Evolutionary conservation across 192 early-diverging fungal genomes (phyloP).

Genomic region (Oehlia diaphana): DNA sequence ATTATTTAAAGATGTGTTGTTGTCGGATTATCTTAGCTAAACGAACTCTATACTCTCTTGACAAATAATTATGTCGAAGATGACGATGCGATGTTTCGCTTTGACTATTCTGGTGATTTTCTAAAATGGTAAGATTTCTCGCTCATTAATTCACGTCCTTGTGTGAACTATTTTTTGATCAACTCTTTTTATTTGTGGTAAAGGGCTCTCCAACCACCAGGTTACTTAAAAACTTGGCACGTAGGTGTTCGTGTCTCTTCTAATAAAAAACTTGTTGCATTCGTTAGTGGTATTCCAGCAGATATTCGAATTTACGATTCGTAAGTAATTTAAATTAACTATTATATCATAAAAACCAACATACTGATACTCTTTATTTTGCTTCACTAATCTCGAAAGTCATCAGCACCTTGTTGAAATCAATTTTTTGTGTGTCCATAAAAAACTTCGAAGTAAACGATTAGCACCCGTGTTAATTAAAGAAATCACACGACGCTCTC

Average conservation of each 20-base stretch:
- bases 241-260: conserved; percentile 85
- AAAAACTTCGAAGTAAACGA: conserved; percentile 91
- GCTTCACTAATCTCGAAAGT: conserved; percentile 28
- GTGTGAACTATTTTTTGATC: background rate
- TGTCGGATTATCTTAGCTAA: conserved; percentile 46
- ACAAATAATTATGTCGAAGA: conserved; percentile 97
- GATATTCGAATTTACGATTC: conserved; percentile 69
- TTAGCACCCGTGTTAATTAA: conserved; percentile 95
- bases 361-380: conserved; percentile 12
- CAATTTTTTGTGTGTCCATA: conserved; percentile 97
- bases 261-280: conserved; percentile 86
- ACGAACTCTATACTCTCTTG: conserved; percentile 89
- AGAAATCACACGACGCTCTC: conserved; percentile 93
- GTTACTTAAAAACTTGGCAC: conserved; percentile 87
- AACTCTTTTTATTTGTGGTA: background rate
- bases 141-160: background rate
- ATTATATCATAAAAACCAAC: conserved; percentile 8
- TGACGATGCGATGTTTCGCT: conserved; percentile 92
- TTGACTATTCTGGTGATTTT: conserved; percentile 93
- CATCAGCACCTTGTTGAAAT: conserved; percentile 85
- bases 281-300: conserved; percentile 93
- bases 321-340: conserved; percentile 44
- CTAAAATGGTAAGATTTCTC: conserved; percentile 72
- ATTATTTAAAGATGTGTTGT: conserved; percentile 8
- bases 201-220: conserved; percentile 92